phyloP scores from a whole-genome alignment of 1,139 yeast species.

The Nadsonia starkeyi-henricii region DNA sequence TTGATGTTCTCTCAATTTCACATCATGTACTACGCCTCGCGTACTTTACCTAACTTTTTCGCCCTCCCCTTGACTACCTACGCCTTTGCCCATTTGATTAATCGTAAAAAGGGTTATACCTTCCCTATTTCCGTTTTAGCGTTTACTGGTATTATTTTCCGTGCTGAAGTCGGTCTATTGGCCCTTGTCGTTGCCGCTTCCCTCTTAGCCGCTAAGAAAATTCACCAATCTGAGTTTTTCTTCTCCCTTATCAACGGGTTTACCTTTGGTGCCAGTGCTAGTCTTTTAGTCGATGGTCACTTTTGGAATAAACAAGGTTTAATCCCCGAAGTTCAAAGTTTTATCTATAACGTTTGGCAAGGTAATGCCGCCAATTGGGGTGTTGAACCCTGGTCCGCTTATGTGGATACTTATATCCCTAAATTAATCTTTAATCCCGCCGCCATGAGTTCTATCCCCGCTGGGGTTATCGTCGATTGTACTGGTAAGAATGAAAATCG shows the following conservation, averaged over 20 bases:
- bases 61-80: constrained; percentile 61
- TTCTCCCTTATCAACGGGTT: constrained; percentile 40
- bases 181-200: constrained; percentile 33
- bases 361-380: constrained; percentile 81
- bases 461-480: constrained; percentile 26
- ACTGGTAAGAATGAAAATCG: constrained; percentile 18
- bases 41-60: constrained; percentile 78
- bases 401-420: constrained; percentile 47
- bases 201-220: constrained; percentile 25
- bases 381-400: constrained; percentile 54
- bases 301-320: constrained; percentile 45
- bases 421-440: constrained; percentile 48
- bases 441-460: constrained; percentile 32
- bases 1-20: constrained; percentile 64
- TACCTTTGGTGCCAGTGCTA: constrained; percentile 35
- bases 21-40: constrained; percentile 55
- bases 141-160: constrained; percentile 52
- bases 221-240: constrained; percentile 27
- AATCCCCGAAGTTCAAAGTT: constrained; percentile 65
- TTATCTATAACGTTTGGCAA: constrained; percentile 55
- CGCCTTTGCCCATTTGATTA: constrained; percentile 38
- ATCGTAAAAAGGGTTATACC: constrained; percentile 29
- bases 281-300: constrained; percentile 50
- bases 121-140: constrained; percentile 45
- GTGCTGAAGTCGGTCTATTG: constrained; percentile 59